Evolutionary conservation across 1,284 basidiomycete genomes (phyloP).

Genomic region (Agroathelia rolfsii): DNA sequence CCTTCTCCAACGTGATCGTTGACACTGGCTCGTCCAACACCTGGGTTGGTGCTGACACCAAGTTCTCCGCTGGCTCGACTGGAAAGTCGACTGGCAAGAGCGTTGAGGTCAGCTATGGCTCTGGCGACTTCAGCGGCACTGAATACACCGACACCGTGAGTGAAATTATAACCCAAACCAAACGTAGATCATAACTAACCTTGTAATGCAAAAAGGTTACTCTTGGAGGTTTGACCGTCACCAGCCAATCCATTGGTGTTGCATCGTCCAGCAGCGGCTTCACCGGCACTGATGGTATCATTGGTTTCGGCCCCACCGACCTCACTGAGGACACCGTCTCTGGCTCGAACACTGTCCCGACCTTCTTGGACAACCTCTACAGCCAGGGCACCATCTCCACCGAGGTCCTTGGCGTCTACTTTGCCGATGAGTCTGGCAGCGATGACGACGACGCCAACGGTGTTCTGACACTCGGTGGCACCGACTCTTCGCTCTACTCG

Average conservation of each 20-base stretch:
- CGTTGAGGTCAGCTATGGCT: conserved; percentile 22
- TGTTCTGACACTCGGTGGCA: conserved; percentile 40
- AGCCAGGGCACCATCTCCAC: conserved; percentile 19
- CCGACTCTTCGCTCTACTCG: conserved; percentile 36
- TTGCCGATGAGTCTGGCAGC: conserved; percentile 30
- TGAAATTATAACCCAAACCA: neutral
- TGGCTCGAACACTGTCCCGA: conserved; percentile 16
- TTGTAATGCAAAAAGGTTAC: conserved; percentile 12
- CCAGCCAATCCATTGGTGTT: conserved; percentile 47
- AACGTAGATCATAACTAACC: neutral
- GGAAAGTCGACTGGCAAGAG: conserved; percentile 28
- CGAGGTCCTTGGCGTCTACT: conserved; percentile 28
- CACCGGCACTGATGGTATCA: conserved; percentile 39
- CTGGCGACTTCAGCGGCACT: conserved; percentile 1
- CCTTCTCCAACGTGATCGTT: conserved; percentile 18
- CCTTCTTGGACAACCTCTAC: conserved; percentile 28
- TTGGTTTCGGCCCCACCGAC: conserved; percentile 31
- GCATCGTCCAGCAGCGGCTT: conserved; percentile 31
- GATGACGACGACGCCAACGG: too few species aligned
- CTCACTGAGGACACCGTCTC: conserved; percentile 19
- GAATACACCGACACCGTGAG: conserved; percentile 17
- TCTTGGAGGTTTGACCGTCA: conserved; percentile 23
- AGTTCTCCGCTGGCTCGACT: conserved; percentile 39
- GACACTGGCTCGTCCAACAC: conserved; percentile 44
- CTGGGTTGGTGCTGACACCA: conserved; percentile 48